phyloP scores from a whole-genome alignment of 2,329 filamentous ascomycete species.

The Fusarium acutatum region DNA sequence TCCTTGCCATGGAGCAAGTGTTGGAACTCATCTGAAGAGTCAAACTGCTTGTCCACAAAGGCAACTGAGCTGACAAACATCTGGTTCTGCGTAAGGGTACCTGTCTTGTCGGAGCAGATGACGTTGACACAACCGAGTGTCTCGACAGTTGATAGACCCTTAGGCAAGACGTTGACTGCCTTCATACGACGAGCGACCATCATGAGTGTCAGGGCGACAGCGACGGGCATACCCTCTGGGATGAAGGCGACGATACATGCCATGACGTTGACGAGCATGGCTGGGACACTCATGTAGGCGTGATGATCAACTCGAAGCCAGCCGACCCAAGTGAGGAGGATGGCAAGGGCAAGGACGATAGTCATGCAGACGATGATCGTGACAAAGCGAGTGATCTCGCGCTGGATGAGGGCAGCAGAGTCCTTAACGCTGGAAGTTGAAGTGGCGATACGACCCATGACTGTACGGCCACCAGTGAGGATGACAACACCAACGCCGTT shows the following conservation, averaged over 20 bases:
- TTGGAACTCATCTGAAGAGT: slow-evolving; percentile 41
- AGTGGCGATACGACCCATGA: slow-evolving; percentile 53
- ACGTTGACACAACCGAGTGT: slow-evolving; percentile 55
- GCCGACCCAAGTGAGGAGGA: slow-evolving; percentile 56
- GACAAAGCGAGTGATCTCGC: slow-evolving; percentile 55
- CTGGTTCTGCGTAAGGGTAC: slow-evolving; percentile 54
- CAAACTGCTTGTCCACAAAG: slow-evolving; percentile 46
- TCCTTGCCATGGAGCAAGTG: neutral
- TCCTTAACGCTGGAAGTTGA: slow-evolving; percentile 50
- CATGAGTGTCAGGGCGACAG: slow-evolving; percentile 52
- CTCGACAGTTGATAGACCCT: slow-evolving; percentile 53
- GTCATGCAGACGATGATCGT: slow-evolving; percentile 53
- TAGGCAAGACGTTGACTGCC: slow-evolving; percentile 52
- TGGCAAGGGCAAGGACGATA: slow-evolving; percentile 49
- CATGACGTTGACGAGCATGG: slow-evolving; percentile 57
- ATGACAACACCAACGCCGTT: slow-evolving; percentile 51
- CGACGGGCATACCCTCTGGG: slow-evolving; percentile 52
- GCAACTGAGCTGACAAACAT: slow-evolving; percentile 54
- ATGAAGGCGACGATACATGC: slow-evolving; percentile 53
- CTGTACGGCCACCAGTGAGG: slow-evolving; percentile 50
- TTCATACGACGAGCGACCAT: slow-evolving; percentile 55
- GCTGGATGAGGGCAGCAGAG: slow-evolving; percentile 51
- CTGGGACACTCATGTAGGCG: slow-evolving; percentile 52
- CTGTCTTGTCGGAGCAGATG: slow-evolving; percentile 55
- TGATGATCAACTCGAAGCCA: slow-evolving; percentile 51